Conservation (phyloP, 768 basidiomycete species). For the Auriculariales sp. region DNA sequence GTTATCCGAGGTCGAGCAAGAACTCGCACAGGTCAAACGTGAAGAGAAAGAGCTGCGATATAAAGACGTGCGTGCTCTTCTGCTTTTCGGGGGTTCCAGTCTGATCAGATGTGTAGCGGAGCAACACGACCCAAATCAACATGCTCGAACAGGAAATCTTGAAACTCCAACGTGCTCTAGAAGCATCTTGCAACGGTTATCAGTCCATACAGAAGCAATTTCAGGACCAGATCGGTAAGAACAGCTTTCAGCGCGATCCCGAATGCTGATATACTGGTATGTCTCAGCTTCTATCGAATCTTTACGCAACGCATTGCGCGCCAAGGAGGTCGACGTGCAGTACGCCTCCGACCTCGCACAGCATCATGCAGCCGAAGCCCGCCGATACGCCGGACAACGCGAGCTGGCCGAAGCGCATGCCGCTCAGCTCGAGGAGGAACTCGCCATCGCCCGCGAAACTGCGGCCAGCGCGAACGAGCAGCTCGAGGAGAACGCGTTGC, state of each 20-base stretch:
- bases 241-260: no score
- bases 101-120: conserved; percentile 26
- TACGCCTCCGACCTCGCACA: conserved; percentile 42
- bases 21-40: conserved; percentile 66
- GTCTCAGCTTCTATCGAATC: conserved; percentile 52
- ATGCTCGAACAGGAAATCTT: conserved; percentile 67
- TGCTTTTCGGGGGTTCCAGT: conserved; percentile 1
- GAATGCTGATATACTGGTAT: background rate
- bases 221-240: conserved; percentile 60
- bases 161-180: conserved; percentile 59
- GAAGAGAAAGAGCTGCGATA: conserved; percentile 86
- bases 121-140: conserved; percentile 49
- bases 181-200: conserved; percentile 58
- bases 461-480: conserved; percentile 73
- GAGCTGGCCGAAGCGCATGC: conserved; percentile 61
- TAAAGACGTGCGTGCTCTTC: conserved; percentile 50
- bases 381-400: conserved; percentile 53
- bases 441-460: conserved; percentile 53
- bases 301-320: conserved; percentile 57
- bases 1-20: conserved; percentile 64
- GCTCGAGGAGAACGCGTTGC: conserved; percentile 82
- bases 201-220: conserved; percentile 75
- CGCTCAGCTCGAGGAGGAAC: conserved; percentile 50
- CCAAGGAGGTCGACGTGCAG: conserved; percentile 61
- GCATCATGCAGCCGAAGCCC: conserved; percentile 48